Percentiles rank a stretch among this genome's conserved stretches.
These are phyloP conservation scores for Yarrowia sp. DNA, from an alignment of 805 yeast species.

Conservation along the genomic window DNA sequence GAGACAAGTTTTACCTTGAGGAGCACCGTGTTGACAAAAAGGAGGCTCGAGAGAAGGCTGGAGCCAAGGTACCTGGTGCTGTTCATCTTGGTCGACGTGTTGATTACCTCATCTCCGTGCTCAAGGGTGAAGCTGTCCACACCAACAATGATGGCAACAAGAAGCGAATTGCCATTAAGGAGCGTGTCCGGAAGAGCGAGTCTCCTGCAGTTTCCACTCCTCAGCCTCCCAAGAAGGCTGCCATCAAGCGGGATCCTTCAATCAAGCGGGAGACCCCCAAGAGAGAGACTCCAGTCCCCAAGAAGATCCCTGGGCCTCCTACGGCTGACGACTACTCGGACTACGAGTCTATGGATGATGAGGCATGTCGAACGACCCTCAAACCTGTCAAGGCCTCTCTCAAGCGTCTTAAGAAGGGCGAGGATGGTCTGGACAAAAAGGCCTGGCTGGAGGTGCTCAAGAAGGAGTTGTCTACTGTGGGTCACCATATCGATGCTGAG, in stretches of 20 bases:
- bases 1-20: conserved; percentile 74
- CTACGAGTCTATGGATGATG: conserved; percentile 77
- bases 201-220: conserved; percentile 28
- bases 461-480: conserved; percentile 65
- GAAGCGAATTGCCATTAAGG: conserved; percentile 31
- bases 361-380: conserved; percentile 55
- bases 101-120: conserved; percentile 73
- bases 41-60: conserved; percentile 37
- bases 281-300: conserved; percentile 3
- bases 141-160: conserved; percentile 22
- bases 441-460: conserved; percentile 74
- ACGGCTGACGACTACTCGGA: conserved; percentile 44
- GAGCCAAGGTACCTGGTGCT: conserved; percentile 80
- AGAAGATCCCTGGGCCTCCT: conserved; percentile 25
- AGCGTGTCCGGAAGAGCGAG: conserved; percentile 29
- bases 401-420: conserved; percentile 64
- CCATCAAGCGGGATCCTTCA: conserved; percentile 9
- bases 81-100: conserved; percentile 90
- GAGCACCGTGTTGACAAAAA: conserved; percentile 43
- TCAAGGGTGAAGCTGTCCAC: conserved; percentile 51
- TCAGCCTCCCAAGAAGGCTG: conserved; percentile 22
- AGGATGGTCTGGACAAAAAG: conserved; percentile 65
- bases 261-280: conserved; percentile 12
- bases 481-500: conserved; percentile 57
- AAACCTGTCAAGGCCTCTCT: conserved; percentile 67